Evolutionary conservation across 306 rosid species (phyloP), one percentile per base, ranked within the genome.

Genomic region (Cucurbita maxima): DNA sequence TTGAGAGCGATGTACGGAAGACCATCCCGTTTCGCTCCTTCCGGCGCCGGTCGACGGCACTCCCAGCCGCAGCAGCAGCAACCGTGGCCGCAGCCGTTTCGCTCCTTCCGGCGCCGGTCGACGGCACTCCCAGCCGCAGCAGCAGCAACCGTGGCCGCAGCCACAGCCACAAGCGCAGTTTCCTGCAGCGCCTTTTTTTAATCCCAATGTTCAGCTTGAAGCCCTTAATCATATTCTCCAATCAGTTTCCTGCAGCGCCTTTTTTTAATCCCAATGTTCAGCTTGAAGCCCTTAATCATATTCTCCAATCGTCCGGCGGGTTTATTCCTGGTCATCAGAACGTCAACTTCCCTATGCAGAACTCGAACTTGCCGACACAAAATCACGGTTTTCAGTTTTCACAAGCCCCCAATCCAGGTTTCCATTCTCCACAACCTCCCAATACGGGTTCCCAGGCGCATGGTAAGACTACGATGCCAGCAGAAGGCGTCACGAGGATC

Each of bases 1-100:
- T 20, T 58, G 43, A 76, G 75, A 76, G 50, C 83, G 1, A 89
- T 90, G 93, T 76, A 79, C 78, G 81, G 84, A 12, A 80, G 51
- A 6, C 82, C 67, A 3, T 37, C 50, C 14, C 44, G 58, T 5
- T 81, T 53, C 76, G 76, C 71, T 72, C 72, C 70, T 52, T 45
- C 71, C 43, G 71, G 80, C 16, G 80, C 77, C 38, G 58, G 57
- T 50, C 7, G 75, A 36, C 5, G 75, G 54, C 82, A 76, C 56
- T 80, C 40, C 0, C 88, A 59, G 37, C 86, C 15, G 25, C 74
- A 66, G 12, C 36, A 5, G 1, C 56, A n/a, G n/a, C n/a, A n/a
- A n/a, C n/a, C n/a, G n/a, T n/a, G n/a, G n/a, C n/a, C n/a, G n/a
- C n/a, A n/a, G n/a, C 14, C 44, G 58, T 5, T 81, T 53, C 76